These are phyloP conservation scores for Kwoniella dendrophila DNA, from an alignment of 768 basidiomycete genomes.

Conservation along the genomic window DNA sequence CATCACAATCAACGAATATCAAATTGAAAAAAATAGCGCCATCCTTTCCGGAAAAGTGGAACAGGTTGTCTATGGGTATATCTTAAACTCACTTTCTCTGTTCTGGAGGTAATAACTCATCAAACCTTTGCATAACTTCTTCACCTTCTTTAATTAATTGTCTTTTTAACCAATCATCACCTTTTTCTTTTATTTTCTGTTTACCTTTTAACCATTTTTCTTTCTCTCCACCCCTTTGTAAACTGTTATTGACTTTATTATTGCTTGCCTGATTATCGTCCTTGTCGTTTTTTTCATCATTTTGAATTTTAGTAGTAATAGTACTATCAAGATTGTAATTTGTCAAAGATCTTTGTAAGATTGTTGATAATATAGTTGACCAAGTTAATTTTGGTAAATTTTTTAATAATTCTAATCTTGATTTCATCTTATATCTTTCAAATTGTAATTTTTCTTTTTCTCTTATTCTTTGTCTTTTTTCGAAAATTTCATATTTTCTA, in stretches of 20 bases:
- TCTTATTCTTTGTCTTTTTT: constrained; percentile 78
- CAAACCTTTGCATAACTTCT: constrained; percentile 42
- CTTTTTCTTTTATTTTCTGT: constrained; percentile 33
- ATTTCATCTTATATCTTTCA: constrained; percentile 87
- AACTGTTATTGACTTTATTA: neutral
- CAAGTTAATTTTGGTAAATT: constrained; percentile 60
- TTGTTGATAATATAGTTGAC: constrained; percentile 32
- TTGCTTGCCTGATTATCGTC: neutral
- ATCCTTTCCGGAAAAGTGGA: too few species aligned
- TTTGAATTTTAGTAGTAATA: too few species aligned
- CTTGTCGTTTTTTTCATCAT: neutral
- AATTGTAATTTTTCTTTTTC: constrained; percentile 91
- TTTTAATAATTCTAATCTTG: constrained; percentile 79
- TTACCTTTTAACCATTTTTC: constrained; percentile 32
- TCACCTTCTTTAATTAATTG: constrained; percentile 39
- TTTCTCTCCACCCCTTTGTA: neutral
- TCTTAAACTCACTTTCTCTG: constrained; percentile 39
- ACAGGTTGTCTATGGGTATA: neutral
- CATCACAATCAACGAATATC: neutral
- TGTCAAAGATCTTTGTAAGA: constrained; percentile 23
- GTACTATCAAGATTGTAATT: too few species aligned
- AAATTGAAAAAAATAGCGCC: neutral
- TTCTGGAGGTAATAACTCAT: constrained; percentile 47
- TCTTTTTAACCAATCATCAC: constrained; percentile 39
- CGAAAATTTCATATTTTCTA: constrained; percentile 80